These are phyloP conservation scores for Stephania cephalantha DNA, from an alignment of 164 flowering plant genomes.

Conservation along the genomic window DNA sequence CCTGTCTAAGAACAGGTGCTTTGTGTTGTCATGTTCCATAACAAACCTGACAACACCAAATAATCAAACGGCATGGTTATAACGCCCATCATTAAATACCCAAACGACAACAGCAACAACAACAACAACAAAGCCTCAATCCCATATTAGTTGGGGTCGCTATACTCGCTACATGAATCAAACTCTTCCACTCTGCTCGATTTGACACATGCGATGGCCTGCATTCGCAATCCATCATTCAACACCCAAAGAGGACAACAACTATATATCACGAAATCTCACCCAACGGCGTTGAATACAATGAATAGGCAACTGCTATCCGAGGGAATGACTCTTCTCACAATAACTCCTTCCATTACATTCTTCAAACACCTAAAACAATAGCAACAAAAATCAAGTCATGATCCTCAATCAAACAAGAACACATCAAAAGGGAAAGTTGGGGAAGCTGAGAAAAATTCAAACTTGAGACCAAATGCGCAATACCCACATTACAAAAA, in stretches of 20 bases:
- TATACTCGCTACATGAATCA: too few species aligned
- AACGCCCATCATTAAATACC: neutral
- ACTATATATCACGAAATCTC: constrained; percentile 6
- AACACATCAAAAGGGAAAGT: neutral
- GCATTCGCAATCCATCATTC: neutral
- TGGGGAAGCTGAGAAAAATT: neutral
- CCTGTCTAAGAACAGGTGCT: constrained; percentile 89
- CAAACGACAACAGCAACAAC: too few species aligned
- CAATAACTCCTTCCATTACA: constrained; percentile 70
- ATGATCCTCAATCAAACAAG: neutral
- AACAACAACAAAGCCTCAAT: too few species aligned
- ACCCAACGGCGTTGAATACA: constrained; percentile 98
- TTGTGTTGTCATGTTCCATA: constrained; percentile 84
- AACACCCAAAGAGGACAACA: neutral
- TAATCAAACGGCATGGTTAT: neutral
- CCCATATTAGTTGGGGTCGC: too few species aligned
- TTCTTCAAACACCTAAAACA: constrained; percentile 22
- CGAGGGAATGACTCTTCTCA: constrained; percentile 90
- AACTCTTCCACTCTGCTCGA: too few species aligned
- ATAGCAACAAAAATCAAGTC: neutral
- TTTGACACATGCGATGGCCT: neutral
- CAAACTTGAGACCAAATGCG: neutral
- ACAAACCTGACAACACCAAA: constrained; percentile 50
- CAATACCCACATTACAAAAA: neutral
- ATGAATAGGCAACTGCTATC: constrained; percentile 97